Base-by-base conservation (phyloP, 352 stramenopile genomes). In the Globisporangium takayamanum region DNA sequence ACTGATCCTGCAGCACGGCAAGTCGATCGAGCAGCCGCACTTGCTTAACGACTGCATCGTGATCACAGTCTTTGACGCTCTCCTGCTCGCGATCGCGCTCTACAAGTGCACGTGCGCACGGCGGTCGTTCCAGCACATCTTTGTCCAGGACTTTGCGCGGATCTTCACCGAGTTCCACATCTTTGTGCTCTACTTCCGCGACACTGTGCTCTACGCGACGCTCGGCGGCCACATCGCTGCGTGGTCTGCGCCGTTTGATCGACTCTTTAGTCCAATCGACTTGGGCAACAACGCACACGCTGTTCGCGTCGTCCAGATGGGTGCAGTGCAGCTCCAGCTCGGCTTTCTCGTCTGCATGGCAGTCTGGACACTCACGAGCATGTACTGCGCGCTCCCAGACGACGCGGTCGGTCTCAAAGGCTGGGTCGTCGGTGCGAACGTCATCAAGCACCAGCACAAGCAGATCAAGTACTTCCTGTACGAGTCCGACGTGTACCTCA, bases 121-220 rank as follows among this genome's bases (percentile, higher is more conserved):
- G n/a, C 45, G 36, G 25, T 63, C 70, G 3, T 81, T 77, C 48
- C 57, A 53, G 26, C 55, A 67, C 50, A 59, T 75, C 4, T 81
- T 78, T 30, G 55, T 81, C 22, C 62, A 66, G 16, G 67, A 81
- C 51, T 74, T 78, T 57, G 69, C 70, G 0, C 60, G 67, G 1
- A 55, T 69, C 5, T 75, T 77, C 60, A 77, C 69, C 25, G 73
- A 75, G 56, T 78, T 75, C 53, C 65, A 67, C 36, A 50, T 81
- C 30, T 78, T 81, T 28, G 72, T 81, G 39, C 50, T 76, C 41
- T 70, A 76, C 45, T 69, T 78, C 18, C 66, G 58, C 2, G 51
- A 66, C n/a, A 78, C 63, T 3, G 44, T 78, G 33, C 12, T 72
- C 0, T 50, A 63, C 20, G 66, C 75, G 30, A 72, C 67, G 1